Base-by-base conservation (phyloP, 306 rosid genomes). In the Glycine tomentella region DNA sequence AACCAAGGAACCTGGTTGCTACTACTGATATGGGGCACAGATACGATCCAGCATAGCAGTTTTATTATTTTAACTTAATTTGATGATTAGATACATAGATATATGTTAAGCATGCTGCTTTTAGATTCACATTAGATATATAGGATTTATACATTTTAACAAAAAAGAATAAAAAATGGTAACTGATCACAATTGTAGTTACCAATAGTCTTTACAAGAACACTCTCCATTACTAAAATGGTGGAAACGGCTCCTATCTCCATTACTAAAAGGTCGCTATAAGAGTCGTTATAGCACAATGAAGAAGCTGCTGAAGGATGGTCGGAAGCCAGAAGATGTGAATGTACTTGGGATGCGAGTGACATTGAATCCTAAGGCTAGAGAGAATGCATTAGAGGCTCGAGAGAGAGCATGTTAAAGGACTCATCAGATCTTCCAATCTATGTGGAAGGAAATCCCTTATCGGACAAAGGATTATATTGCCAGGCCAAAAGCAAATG, bases 271-370 rank as follows among this genome's bases (percentile, higher is more conserved):
- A 76, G 97, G 97, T 65, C 92, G 98, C 14, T 90, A 91, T 51
- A 95, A 95, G 80, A 95, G 97, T 53, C 96, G 94, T 11, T 95
- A 86, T 76, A 93, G 99, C 75, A 95, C 96, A 0, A 95, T 95
- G 99, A 91, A 91, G 90, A 95, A 95, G 88, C 89, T 95, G 56
- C 82, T 93, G 83, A 91, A 84, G 75, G 99, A 95, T 84, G 99
- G 99, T 12, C 79, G 99, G 84, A 88, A 85, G 81, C 92, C 97
- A 0, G 96, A 93, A 70, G 90, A 91, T 81, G 97, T 93, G 34
- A 79, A 93, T 76, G 90, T 95, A 71, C 78, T 95, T 59, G 99
- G 97, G 55, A 87, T 95, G 71, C 78, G 99, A 6, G 92, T 93
- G 38, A 87, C 93, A 79, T 83, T 95, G 89, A 86, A 82, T 65